Evolutionary conservation across 116 monocot genomes (phyloP), one percentile per base, ranked within the genome.

Genomic region (Trichopus zeylanicus): DNA sequence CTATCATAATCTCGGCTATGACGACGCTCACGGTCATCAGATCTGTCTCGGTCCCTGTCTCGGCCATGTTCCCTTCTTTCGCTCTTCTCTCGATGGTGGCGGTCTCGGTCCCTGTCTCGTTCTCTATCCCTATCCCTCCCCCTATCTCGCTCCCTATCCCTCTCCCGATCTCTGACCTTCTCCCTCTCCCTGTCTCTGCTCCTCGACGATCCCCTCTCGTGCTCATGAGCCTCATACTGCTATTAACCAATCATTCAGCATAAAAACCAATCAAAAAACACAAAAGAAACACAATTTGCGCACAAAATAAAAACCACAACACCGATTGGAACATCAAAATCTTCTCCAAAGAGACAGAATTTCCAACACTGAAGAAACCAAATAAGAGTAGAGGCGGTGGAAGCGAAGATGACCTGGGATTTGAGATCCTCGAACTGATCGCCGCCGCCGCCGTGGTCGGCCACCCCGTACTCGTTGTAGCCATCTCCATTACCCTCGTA

Each of bases 1-100:
- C 80, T 80, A 48, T 85, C 80, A 74, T 46, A 31, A 37, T 80
- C 85, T 38, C 73, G 73, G 48, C 64, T 71, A 13, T 70, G 67
- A 53, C 70, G 79, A 26, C 55, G 69, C 19, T 76, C 73, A 47
- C 47, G 61, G 54, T 79, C 84, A 56, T 84, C 75, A 1, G 56
- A 58, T 38, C 61, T 75, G 21, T 74, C 85, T n/a, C n/a, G n/a
- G n/a, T n/a, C n/a, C n/a, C n/a, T n/a, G n/a, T n/a, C n/a, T 26
- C 70, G 58, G 9, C 53, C 57, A 57, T 57, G 73, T 26, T 81
- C 74, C 29, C 72, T 74, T 35, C 78, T 81, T 7, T 86, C 86
- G 53, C 68, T 63, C 49, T 68, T 70, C 25, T 81, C 85, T 46
- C 85, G 73, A 18, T 68, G 75, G 49, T 77, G 77, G 2, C 74